Base-by-base conservation (phyloP, 1,284 basidiomycete species). In the Neotropicomus parvogracilis region DNA sequence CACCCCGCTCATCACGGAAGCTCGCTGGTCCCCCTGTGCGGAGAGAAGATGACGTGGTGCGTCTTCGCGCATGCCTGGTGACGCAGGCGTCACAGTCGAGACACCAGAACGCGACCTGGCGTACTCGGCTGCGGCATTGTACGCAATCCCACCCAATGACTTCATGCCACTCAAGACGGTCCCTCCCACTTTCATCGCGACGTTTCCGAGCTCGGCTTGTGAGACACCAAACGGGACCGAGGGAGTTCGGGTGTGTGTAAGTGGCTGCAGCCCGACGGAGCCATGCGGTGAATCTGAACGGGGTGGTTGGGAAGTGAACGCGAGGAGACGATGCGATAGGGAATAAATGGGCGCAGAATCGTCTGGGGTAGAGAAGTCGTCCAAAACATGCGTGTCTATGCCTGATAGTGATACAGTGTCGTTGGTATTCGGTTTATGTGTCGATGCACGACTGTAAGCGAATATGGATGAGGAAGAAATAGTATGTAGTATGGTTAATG, bases 131-230 rank as follows among this genome's bases (percentile, higher is more conserved):
- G 72, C 80, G 29, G 79, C 80, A 33, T 75, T 73, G 38, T 75
- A 74, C 0, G 83, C 84, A 57, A 81, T 69, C n/a, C 82, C 81
- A 1, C 85, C 79, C 4, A 86, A 60, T 6, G 75, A 74, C 60
- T 75, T 78, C 76, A 87, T 77, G 28, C 85, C 80, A 54, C 74
- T 80, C 44, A 85, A 63, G 10, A 85, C 74, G 19, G 71, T 78
- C 26, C 79, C 81, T 34, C 83, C 81, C 3, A 82, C 73, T 56
- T 75, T 81, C 44, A 78, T 57, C 6, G 81, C 82, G 4, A 78
- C 74, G 52, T 64, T 73, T 19, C 80, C 75, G 2, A 84, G 59
- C 38, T 83, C 80, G 1, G 73, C 68, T 46, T 74, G 73, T 3
- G 69, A 56, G 16, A 68, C 56, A 27, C 64, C 65, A 38, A 67